Percentiles rank a stretch among this genome's conserved stretches.
Conservation (phyloP, 2,329 filamentous ascomycete genomes). For the Fusarium armeniacum region DNA sequence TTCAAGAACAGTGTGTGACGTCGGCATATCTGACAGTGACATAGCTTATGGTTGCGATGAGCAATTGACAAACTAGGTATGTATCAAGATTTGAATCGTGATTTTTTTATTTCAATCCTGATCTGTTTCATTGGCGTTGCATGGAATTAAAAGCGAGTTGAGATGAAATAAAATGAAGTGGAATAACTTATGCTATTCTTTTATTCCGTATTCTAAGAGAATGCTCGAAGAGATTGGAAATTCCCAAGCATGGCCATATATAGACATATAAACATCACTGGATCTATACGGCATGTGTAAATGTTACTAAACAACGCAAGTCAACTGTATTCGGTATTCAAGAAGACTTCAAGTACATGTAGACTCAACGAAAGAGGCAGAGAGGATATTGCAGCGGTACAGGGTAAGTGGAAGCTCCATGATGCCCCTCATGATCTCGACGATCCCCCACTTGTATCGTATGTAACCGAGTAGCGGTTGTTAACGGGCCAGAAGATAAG, state of each 20-base stretch:
- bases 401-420: constrained; percentile 21
- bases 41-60: no score
- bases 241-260: no score
- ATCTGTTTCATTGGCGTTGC: no score
- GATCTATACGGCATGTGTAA: neutral
- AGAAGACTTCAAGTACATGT: neutral
- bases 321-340: no score
- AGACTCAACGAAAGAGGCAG: neutral
- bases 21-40: constrained; percentile 9
- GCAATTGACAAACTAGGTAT: no score
- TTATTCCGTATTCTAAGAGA: no score
- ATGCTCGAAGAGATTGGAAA: neutral
- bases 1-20: constrained; percentile 8
- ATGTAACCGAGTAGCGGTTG: constrained; percentile 17
- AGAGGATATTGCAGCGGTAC: neutral
- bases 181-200: no score
- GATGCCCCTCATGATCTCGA: constrained; percentile 38
- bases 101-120: no score
- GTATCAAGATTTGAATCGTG: neutral
- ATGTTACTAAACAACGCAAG: rapidly evolving
- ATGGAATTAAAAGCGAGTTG: no score
- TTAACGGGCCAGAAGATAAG: constrained; percentile 3
- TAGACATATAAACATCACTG: no score
- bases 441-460: constrained; percentile 39
- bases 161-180: no score